These are phyloP conservation scores for Spongispora temasekensis DNA, from an alignment of 1,284 basidiomycete species.

Conservation along the genomic window DNA sequence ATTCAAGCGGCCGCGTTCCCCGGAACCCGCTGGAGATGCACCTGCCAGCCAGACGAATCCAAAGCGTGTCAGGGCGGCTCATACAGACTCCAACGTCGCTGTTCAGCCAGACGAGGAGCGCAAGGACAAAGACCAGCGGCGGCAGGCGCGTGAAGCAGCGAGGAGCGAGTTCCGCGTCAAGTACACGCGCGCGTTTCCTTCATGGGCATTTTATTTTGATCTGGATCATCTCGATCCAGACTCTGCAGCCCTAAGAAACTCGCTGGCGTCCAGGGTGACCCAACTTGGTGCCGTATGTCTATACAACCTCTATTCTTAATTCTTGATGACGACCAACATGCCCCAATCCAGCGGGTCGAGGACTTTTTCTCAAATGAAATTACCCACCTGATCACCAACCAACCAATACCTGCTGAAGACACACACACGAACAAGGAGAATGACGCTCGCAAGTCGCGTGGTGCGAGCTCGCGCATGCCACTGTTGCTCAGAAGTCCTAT, in stretches of 20 bases:
- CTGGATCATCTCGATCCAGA: slow-evolving; percentile 57
- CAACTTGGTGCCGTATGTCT: slow-evolving; percentile 78
- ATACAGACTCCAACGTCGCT: slow-evolving; percentile 19
- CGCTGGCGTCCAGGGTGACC: slow-evolving; percentile 55
- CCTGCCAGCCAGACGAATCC: slow-evolving; percentile 19
- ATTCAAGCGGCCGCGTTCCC: slow-evolving; percentile 65
- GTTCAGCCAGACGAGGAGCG: slow-evolving; percentile 33
- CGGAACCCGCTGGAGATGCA: slow-evolving; percentile 48
- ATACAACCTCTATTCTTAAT: neutral
- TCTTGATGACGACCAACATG: slow-evolving; percentile 1
- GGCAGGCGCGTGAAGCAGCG: slow-evolving; percentile 56
- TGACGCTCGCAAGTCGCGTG: slow-evolving; percentile 35
- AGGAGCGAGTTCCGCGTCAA: slow-evolving; percentile 79
- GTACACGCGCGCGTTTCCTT: slow-evolving; percentile 84
- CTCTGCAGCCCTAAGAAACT: slow-evolving; percentile 44
- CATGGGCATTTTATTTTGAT: slow-evolving; percentile 87
- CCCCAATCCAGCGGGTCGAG: slow-evolving; percentile 61
- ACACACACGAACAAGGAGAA: slow-evolving; percentile 67
- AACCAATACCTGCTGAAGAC: slow-evolving; percentile 42
- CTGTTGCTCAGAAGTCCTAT: slow-evolving; percentile 61
- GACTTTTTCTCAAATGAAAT: slow-evolving; percentile 86
- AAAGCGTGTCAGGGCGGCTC: slow-evolving; percentile 36
- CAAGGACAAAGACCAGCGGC: slow-evolving; percentile 44
- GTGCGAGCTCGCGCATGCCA: slow-evolving; percentile 23
- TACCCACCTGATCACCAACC: slow-evolving; percentile 84